Evolutionary conservation across 768 basidiomycete genomes (phyloP), one percentile per base, ranked within the genome.

Genomic region (Kwoniella dejecticola): DNA sequence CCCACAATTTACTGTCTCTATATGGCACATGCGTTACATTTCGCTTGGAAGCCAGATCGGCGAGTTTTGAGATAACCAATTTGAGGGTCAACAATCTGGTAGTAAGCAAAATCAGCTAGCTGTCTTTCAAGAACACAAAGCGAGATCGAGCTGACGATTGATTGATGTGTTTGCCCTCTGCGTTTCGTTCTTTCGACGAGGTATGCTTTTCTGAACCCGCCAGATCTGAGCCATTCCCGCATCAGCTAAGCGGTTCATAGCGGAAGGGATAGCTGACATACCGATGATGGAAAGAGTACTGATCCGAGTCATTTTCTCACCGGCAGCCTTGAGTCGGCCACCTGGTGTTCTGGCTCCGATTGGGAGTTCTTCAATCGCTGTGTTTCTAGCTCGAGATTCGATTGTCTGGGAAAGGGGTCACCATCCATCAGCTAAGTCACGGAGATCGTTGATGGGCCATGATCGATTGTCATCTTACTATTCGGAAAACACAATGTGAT

Each of bases 171-270:
- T 89, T 91, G 12, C 95, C 96, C 78, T 99, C 96, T 45, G 89
- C 84, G n/a, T 92, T 92, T 45, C 96, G 82, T 60, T 97, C 93
- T 77, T 94, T 95, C 78, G 94, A 91, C 0, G 89, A 90, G 0
- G 94, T 97, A 0, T 94, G 95, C 75, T 88, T 91, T 76, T 99
- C 96, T 0, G 92, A 95, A 3, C 96, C 96, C 50, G 96, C 96
- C 11, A 99, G 82, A 83, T 99, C 71, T 73, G 49, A 12, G 17
- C 27, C 21, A 15, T 4, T 15, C 5, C 13, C 21, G 42, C 6
- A 44, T 68, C 61, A 66, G 67, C 56, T 44, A 2, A 19, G 27
- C 33, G 15, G 13, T 12, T 33, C 36, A 21, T 19, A 23, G 24
- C 48, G 45, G 24, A n/a, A 47, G 2, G 10, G 15, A 42, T 17